Percentiles rank a stretch among this genome's conserved stretches.
phyloP scores from a whole-genome alignment of 805 yeast genomes.

The Diddensiella transvaalensis region DNA sequence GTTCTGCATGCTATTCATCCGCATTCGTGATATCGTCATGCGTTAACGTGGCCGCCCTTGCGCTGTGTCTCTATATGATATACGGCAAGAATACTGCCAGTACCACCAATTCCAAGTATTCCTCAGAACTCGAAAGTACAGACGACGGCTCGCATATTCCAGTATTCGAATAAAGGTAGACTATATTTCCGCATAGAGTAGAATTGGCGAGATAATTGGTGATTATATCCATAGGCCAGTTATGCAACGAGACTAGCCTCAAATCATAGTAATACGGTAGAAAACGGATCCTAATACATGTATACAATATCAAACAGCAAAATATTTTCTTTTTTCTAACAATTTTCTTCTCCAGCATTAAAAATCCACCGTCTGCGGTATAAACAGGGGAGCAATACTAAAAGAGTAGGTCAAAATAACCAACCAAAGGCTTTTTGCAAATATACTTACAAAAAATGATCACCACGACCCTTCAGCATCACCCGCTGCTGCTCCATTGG shows the following conservation, averaged over 20 bases:
- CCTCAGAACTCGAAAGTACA: background rate
- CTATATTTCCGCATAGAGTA: no score
- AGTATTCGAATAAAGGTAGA: background rate
- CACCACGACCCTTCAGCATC: background rate
- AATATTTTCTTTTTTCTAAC: background rate
- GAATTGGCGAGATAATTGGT: no score
- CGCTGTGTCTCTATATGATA: conserved; percentile 16
- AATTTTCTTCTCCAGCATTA: no score
- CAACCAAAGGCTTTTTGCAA: background rate
- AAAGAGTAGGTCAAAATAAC: background rate
- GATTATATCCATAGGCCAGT: no score
- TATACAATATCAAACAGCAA: background rate
- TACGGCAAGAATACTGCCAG: conserved; percentile 5
- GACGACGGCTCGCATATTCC: background rate
- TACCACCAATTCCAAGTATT: background rate
- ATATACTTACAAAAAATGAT: background rate
- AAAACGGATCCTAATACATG: background rate
- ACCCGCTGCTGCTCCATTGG: background rate
- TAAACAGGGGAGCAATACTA: background rate
- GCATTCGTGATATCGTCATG: conserved; percentile 19
- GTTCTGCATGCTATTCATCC: conserved; percentile 21
- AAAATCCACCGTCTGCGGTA: no score
- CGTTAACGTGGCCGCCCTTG: conserved; percentile 9
- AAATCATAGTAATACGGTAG: conserved; percentile 1
- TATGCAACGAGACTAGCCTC: no score